Conservation (phyloP, 1,139 yeast genomes). For the Magnusiomyces suaveolens region DNA sequence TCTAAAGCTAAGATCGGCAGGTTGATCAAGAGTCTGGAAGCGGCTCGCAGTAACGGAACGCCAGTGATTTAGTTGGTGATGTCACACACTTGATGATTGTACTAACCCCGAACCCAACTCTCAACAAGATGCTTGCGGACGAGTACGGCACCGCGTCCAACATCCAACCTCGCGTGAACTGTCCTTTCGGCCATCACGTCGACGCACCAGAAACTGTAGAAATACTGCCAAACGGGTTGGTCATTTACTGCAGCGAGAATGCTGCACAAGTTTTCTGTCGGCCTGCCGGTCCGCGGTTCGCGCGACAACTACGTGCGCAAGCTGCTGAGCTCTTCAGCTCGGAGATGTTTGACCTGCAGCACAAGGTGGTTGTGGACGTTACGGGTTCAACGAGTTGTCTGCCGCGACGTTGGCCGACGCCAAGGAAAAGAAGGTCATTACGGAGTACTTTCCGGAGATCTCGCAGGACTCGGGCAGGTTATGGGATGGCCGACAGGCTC, state of each 20-base stretch:
- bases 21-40: constrained; percentile 43
- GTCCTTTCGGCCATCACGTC: constrained; percentile 97
- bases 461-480: constrained; percentile 95
- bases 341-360: constrained; percentile 84
- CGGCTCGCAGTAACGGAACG: constrained; percentile 96
- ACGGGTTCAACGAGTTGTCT: constrained; percentile 93
- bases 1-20: constrained; percentile 6
- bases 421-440: constrained; percentile 91
- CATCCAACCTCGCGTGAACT: constrained; percentile 92
- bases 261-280: constrained; percentile 91
- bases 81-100: no score
- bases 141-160: constrained; percentile 98
- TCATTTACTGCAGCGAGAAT: constrained; percentile 96
- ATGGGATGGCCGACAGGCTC: constrained; percentile 91
- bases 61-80: constrained; percentile 95
- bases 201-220: constrained; percentile 89
- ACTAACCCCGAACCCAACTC: constrained; percentile 86
- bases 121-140: constrained; percentile 88
- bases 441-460: constrained; percentile 87
- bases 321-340: constrained; percentile 89
- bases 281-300: constrained; percentile 92
- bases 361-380: constrained; percentile 92
- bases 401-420: constrained; percentile 96
- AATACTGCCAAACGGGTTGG: constrained; percentile 90
- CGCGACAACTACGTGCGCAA: constrained; percentile 97